Base-by-base conservation (phyloP, 148 eudicot genomes). In the Dianthus caryophyllus region DNA sequence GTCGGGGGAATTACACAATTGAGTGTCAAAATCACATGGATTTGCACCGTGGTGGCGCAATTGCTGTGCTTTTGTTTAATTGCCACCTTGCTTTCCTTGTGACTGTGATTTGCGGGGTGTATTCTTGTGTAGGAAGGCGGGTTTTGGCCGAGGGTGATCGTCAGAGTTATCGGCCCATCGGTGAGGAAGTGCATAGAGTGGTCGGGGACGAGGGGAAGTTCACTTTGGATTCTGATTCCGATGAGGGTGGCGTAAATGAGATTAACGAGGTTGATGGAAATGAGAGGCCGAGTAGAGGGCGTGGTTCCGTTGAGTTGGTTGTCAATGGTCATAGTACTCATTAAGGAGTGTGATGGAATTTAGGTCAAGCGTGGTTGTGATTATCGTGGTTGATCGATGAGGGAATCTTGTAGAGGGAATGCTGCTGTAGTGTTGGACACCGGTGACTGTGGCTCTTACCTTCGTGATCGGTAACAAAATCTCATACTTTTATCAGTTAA, bases 1-100 rank as follows among this genome's bases (percentile, higher is more conserved):
- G 96, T 63, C 73, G 85, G 50, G 96, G 96, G 61, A 89, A 89
- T 78, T 89, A 36, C 55, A 89, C 89, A 1, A 76, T 89, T 14
- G 77, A 53, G 56, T 89, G 96, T 72, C 72, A 80, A 25, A 85
- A 84, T 43, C 96, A 89, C 58, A 78, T 78, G 59, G 91, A 86
- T 52, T 76, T 77, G 67, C 96, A 89, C 43, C 78, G 89, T 4
- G 96, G 84, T 5, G 81, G 85, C 30, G 96, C 91, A 0, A 83
- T 89, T 30, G 96, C 87, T 0, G 84, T 87, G 17, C 71, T 89
- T 0, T 85, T 80, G 78, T 89, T 89, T 56, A 89, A 89, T 71
- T 86, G 85, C 17, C 89, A 89, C 41, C 86, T 89, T 73, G 91
- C 96, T 39, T 72, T 86, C 18, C 75, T 86, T 53, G 87, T 83